Percentiles rank a stretch among this genome's conserved stretches.
Conservation (phyloP, 768 basidiomycete species). For the Boletus coccyginus region DNA sequence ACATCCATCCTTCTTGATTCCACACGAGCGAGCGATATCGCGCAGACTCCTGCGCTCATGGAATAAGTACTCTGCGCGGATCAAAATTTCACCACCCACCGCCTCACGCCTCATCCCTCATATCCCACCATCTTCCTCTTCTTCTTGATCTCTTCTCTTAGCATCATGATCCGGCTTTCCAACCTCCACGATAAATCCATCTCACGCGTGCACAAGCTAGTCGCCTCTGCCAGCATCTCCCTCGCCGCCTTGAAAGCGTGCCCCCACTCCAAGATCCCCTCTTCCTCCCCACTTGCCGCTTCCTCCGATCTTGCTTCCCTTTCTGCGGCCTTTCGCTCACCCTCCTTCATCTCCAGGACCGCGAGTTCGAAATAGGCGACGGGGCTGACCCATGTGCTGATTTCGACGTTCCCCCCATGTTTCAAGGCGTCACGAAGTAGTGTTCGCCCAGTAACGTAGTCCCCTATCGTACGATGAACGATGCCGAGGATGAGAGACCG, state of each 20-base stretch:
- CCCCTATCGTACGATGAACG: conserved; percentile 55
- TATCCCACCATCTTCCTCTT: conserved; percentile 51
- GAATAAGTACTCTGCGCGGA: no score
- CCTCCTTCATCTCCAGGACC: conserved; percentile 65
- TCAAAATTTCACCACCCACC: no score
- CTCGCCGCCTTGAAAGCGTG: conserved; percentile 46
- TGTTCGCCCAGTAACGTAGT: conserved; percentile 41
- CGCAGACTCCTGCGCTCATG: no score
- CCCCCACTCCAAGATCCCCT: conserved; percentile 39
- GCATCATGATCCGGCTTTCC: conserved; percentile 67
- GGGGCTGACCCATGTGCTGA: conserved; percentile 66
- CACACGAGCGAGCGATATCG: no score
- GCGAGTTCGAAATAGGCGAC: conserved; percentile 69
- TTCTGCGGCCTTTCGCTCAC: conserved; percentile 35
- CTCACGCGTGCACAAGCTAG: conserved; percentile 45
- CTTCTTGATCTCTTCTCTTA: conserved; percentile 63
- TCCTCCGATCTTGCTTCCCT: conserved; percentile 30
- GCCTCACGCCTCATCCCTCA: no score
- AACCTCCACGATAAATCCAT: conserved; percentile 64
- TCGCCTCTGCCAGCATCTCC: conserved; percentile 51
- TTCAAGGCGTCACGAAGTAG: conserved; percentile 53
- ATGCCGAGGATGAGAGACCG: conserved; percentile 70
- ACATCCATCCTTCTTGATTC: no score
- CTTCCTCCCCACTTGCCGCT: conserved; percentile 7
- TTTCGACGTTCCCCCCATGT: conserved; percentile 39